phyloP scores from a whole-genome alignment of 768 basidiomycete species.

The Macrolepiota fuliginosa region DNA sequence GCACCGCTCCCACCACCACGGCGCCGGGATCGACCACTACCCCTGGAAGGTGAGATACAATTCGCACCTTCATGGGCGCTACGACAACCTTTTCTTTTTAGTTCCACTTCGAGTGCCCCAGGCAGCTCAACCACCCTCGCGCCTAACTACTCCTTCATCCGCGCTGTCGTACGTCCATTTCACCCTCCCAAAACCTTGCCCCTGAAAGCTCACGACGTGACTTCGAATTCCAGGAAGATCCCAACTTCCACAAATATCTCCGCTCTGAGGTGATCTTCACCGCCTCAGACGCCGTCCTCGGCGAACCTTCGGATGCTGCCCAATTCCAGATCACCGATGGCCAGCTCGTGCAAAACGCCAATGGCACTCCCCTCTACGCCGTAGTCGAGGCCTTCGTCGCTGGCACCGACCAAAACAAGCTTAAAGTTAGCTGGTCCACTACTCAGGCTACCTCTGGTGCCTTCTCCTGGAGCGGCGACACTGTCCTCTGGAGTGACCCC shows the following conservation, averaged over 20 bases:
- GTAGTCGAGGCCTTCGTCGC: slow-evolving; percentile 44
- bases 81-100: slow-evolving; percentile 32
- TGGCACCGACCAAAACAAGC: slow-evolving; percentile 40
- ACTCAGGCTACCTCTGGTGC: slow-evolving; percentile 44
- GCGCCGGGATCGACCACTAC: slow-evolving; percentile 26
- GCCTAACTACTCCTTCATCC: slow-evolving; percentile 53
- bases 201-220: background rate
- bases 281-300: slow-evolving; percentile 48
- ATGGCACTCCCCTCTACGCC: slow-evolving; percentile 45
- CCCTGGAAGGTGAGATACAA: slow-evolving; percentile 19
- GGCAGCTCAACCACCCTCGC: slow-evolving; percentile 41
- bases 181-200: background rate
- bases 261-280: slow-evolving; percentile 44
- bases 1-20: slow-evolving; percentile 21
- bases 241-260: slow-evolving; percentile 63
- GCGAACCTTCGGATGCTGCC: slow-evolving; percentile 46
- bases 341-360: slow-evolving; percentile 51
- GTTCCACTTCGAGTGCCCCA: slow-evolving; percentile 29
- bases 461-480: slow-evolving; percentile 59
- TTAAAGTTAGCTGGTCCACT: slow-evolving; percentile 46
- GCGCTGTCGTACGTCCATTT: slow-evolving; percentile 18
- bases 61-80: slow-evolving; percentile 5
- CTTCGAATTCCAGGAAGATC: slow-evolving; percentile 38
- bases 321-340: slow-evolving; percentile 57
- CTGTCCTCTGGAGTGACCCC: slow-evolving; percentile 54